Evolutionary conservation across 371 early-diverging fungal genomes (phyloP).

Genomic region (Mortierella sp.): DNA sequence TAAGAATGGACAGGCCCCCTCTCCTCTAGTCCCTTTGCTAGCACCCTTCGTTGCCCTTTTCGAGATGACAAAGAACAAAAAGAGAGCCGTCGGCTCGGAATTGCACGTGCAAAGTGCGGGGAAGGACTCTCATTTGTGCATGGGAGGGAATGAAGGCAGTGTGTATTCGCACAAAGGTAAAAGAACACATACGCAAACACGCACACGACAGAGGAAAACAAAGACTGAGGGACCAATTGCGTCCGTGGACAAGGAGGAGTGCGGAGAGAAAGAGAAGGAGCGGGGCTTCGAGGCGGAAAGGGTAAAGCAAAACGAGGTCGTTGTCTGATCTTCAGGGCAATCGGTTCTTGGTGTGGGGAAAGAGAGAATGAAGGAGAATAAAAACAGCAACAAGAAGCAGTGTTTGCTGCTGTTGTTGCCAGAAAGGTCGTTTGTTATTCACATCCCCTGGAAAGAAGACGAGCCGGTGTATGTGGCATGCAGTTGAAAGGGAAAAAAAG

Average conservation of each 20-base stretch:
- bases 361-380: not conserved
- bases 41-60: not conserved
- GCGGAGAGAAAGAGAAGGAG: not conserved
- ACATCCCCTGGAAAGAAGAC: not conserved
- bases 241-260: not conserved
- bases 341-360: not conserved
- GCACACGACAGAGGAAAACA: not conserved
- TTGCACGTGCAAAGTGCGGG: slow-evolving; percentile 16
- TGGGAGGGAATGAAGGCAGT: not conserved
- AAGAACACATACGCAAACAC: not conserved
- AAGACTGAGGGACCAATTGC: not conserved
- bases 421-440: not conserved
- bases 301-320: slow-evolving; percentile 2
- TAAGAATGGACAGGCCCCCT: not conserved
- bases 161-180: not conserved
- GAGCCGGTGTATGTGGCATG: not conserved
- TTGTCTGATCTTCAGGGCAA: not conserved
- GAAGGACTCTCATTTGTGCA: not conserved
- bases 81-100: slow-evolving; percentile 1
- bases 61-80: slow-evolving; percentile 7
- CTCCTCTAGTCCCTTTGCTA: not conserved
- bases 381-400: not conserved
- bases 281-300: not conserved
- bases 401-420: not conserved
- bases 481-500: not conserved